phyloP scores from a whole-genome alignment of 257 asterid genomes.

The Avicennia marina region DNA sequence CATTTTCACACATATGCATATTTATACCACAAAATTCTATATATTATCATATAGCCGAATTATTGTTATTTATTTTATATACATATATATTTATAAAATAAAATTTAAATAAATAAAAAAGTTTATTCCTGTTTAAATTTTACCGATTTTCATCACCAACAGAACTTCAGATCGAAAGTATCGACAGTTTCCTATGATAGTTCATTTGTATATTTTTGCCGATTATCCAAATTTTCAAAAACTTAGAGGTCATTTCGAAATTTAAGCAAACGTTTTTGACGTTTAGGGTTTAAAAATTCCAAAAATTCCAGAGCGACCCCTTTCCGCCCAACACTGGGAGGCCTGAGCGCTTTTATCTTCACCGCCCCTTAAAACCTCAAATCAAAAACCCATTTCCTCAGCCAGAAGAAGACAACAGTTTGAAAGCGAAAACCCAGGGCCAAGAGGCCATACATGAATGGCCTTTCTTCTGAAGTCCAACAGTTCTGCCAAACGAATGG shows the following conservation, averaged over 20 bases:
- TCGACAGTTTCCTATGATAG: no score
- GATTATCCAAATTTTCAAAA: no score
- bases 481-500: slow-evolving; percentile 43
- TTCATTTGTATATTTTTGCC: no score
- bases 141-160: no score
- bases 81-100: no score
- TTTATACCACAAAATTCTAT: no score
- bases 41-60: no score
- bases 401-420: slow-evolving; percentile 5
- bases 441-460: slow-evolving; percentile 32
- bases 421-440: slow-evolving; percentile 7
- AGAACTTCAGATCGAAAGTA: no score
- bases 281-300: slow-evolving; percentile 8
- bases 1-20: no score
- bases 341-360: slow-evolving; percentile 18
- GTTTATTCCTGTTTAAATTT: no score
- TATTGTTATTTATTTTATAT: no score
- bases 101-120: no score
- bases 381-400: slow-evolving; percentile 19
- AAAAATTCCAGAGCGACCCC: slow-evolving; percentile 8
- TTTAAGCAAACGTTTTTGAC: neutral
- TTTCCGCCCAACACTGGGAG: slow-evolving; percentile 19
- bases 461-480: slow-evolving; percentile 49
- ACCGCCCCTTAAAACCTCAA: slow-evolving; percentile 22
- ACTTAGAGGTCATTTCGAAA: slow-evolving; percentile 2